Evolutionary conservation across 345 rosid genomes (phyloP).

Genomic region (Brassica juncea): DNA sequence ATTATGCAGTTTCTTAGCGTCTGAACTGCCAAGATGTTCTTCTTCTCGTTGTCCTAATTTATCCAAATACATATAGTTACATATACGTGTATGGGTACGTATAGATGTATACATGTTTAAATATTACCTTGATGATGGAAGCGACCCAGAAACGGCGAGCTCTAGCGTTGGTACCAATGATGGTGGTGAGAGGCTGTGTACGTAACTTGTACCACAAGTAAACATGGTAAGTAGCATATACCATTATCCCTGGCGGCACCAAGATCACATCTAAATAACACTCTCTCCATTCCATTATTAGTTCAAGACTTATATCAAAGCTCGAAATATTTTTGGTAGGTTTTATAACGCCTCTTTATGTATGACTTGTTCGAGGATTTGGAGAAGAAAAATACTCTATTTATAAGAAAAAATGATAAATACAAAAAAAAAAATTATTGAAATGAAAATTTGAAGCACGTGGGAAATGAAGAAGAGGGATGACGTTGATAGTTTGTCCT

Average conservation of each 20-base stretch:
- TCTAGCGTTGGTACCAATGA: slow-evolving; percentile 67
- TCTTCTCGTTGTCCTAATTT: slow-evolving; percentile 87
- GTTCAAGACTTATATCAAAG: slow-evolving; percentile 7
- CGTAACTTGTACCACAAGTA: slow-evolving; percentile 84
- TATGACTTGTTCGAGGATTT: background rate
- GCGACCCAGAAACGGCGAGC: slow-evolving; percentile 80
- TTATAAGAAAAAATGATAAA: slow-evolving; percentile 21
- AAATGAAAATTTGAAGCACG: background rate
- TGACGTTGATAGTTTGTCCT: slow-evolving; percentile 26
- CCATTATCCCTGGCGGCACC: slow-evolving; percentile 65
- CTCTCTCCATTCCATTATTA: slow-evolving; percentile 75
- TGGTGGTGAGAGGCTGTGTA: slow-evolving; percentile 71
- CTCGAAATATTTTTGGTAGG: background rate
- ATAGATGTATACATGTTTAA: background rate
- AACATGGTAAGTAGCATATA: slow-evolving; percentile 53
- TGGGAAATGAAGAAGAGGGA: background rate
- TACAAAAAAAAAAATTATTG: background rate
- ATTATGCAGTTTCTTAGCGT: slow-evolving; percentile 81
- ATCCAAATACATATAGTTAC: background rate
- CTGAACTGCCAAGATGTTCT: slow-evolving; percentile 86
- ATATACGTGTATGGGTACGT: background rate
- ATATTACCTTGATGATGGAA: slow-evolving; percentile 74
- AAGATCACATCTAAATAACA: slow-evolving; percentile 70
- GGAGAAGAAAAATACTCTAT: slow-evolving; percentile 25
- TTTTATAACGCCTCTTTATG: background rate